These are phyloP conservation scores for Bruguiera sexangula DNA, from an alignment of 345 rosid species.

Conservation along the genomic window DNA sequence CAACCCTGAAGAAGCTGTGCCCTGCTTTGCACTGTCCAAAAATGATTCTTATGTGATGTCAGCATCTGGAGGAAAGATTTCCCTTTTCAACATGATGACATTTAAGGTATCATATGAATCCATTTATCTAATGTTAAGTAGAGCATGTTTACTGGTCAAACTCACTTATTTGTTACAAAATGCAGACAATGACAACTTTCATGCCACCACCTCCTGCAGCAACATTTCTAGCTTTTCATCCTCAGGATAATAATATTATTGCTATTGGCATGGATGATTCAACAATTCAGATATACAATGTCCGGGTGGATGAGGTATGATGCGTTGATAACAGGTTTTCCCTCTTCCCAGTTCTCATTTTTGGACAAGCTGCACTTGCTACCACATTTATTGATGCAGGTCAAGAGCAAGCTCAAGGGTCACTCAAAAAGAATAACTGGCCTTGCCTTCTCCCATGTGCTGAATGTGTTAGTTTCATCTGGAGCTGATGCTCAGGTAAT, in stretches of 20 bases:
- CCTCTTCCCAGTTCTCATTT: not conserved
- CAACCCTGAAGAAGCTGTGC: conserved; percentile 20
- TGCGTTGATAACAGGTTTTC: not conserved
- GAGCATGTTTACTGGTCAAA: not conserved
- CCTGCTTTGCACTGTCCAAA: conserved; percentile 42
- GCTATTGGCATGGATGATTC: conserved; percentile 53
- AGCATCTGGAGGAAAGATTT: conserved; percentile 43
- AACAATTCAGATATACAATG: conserved; percentile 35
- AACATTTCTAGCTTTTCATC: conserved; percentile 51
- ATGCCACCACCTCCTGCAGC: conserved; percentile 43
- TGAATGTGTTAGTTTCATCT: conserved; percentile 65
- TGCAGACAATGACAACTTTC: conserved; percentile 42
- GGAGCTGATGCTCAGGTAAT: conserved; percentile 92
- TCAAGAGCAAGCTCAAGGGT: conserved; percentile 66
- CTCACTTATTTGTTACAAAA: not conserved
- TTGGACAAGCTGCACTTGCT: conserved; percentile 5
- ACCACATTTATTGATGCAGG: conserved; percentile 34
- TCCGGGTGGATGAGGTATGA: conserved; percentile 37
- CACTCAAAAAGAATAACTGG: conserved; percentile 74
- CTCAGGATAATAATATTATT: conserved; percentile 44
- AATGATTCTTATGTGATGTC: conserved; percentile 43
- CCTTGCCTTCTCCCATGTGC: conserved; percentile 62
- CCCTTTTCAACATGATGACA: conserved; percentile 40
- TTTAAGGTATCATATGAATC: conserved; percentile 26
- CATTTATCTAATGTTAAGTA: not conserved